These are phyloP conservation scores for Rhodotorula sp. DNA, from an alignment of 1,284 basidiomycete genomes.

Conservation along the genomic window DNA sequence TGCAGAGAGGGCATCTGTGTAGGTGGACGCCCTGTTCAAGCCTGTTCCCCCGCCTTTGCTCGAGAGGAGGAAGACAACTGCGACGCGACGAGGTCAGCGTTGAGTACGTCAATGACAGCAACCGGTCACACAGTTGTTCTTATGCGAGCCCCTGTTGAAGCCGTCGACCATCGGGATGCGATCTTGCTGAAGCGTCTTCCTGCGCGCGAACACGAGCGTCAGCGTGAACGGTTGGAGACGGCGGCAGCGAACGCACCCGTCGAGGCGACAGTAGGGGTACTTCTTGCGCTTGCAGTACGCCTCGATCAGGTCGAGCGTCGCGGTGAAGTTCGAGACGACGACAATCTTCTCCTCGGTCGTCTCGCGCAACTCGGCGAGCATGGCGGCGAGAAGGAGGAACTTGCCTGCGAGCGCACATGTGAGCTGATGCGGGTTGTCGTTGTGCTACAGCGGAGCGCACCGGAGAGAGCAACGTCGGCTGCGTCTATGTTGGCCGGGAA, in stretches of 20 bases:
- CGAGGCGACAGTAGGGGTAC: constrained; percentile 80
- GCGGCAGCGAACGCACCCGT: constrained; percentile 56
- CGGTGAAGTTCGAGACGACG: constrained; percentile 55
- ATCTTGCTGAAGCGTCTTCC: constrained; percentile 73
- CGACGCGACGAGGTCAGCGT: constrained; percentile 16
- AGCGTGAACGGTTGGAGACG: not conserved
- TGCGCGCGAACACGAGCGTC: constrained; percentile 44
- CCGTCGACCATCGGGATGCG: constrained; percentile 77
- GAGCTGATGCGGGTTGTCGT: constrained; percentile 55
- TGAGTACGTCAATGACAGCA: constrained; percentile 13
- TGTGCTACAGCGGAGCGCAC: constrained; percentile 10
- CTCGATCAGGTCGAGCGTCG: constrained; percentile 88
- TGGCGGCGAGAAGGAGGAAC: constrained; percentile 67
- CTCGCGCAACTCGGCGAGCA: constrained; percentile 64
- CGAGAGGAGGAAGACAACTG: constrained; percentile 83
- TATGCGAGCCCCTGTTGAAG: constrained; percentile 73
- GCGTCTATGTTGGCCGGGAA: constrained; percentile 62
- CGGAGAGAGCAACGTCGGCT: constrained; percentile 63
- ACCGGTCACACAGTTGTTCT: constrained; percentile 60
- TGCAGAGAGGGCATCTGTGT: constrained; percentile 51
- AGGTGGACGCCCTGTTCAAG: constrained; percentile 66
- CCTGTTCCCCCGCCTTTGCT: constrained; percentile 95
- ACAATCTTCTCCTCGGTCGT: constrained; percentile 89
- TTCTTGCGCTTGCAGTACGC: constrained; percentile 71
- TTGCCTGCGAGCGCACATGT: constrained; percentile 67